Percentiles rank a stretch among this genome's conserved stretches.
Conservation (phyloP, 2,329 filamentous ascomycete genomes). For the Penicillium olsonii region DNA sequence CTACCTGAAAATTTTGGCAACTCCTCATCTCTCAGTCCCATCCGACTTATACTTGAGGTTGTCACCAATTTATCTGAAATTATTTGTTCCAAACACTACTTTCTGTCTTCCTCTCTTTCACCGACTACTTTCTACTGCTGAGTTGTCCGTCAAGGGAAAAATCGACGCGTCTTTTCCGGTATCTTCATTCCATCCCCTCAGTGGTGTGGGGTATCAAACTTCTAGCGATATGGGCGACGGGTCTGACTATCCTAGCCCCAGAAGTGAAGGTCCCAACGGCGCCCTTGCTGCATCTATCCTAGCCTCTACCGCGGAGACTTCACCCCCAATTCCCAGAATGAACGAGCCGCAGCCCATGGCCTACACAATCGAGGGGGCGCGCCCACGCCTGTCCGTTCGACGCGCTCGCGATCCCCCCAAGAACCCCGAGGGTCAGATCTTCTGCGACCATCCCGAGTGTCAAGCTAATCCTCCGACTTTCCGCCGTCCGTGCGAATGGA, state of each 20-base stretch:
- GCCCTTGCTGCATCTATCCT: conserved; percentile 35
- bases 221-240: conserved; percentile 43
- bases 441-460: conserved; percentile 73
- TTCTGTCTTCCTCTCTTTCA: not conserved
- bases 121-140: not conserved
- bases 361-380: conserved; percentile 35
- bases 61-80: conserved; percentile 8
- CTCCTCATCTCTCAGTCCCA: conserved; percentile 13
- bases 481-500: conserved; percentile 87
- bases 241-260: conserved; percentile 46
- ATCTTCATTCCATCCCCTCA: conserved; percentile 23
- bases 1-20: conserved; percentile 31
- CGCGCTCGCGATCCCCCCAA: conserved; percentile 55
- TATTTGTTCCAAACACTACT: not conserved
- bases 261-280: conserved; percentile 44
- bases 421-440: conserved; percentile 73
- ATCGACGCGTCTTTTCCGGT: conserved; percentile 23
- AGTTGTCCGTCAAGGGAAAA: conserved; percentile 9
- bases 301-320: conserved; percentile 36
- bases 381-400: conserved; percentile 45
- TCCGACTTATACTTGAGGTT: conserved; percentile 9
- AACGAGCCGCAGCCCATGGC: conserved; percentile 33
- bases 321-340: conserved; percentile 38
- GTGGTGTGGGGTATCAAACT: conserved; percentile 33
- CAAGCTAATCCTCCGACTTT: conserved; percentile 66